phyloP scores from a whole-genome alignment of 2,329 filamentous ascomycete genomes.

The Aspergillus vadensis region DNA sequence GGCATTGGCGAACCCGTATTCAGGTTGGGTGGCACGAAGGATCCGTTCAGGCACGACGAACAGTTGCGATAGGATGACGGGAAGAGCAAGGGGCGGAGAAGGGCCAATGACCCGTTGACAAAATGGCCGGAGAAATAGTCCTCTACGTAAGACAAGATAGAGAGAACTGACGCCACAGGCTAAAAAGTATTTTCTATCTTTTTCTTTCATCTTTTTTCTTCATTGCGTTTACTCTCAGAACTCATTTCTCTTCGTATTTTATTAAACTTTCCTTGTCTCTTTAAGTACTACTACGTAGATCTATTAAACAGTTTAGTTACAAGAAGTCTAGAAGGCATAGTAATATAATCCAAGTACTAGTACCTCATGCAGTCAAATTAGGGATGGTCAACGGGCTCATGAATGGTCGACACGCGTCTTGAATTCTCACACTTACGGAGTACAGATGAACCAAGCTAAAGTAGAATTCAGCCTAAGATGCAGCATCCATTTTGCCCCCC shows the following conservation, averaged over 20 bases:
- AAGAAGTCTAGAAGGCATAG: neutral
- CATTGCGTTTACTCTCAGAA: neutral
- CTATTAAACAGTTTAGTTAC: too few species aligned
- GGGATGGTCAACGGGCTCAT: neutral
- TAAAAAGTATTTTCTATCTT: neutral
- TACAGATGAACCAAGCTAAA: neutral
- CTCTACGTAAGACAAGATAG: constrained; percentile 19
- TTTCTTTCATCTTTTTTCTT: neutral
- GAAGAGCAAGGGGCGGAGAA: neutral
- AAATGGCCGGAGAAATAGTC: constrained; percentile 14
- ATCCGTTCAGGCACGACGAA: neutral
- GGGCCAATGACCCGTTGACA: constrained; percentile 13
- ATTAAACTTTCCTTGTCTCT: too few species aligned
- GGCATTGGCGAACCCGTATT: neutral
- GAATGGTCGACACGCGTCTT: neutral
- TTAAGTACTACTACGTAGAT: too few species aligned
- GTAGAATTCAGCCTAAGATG: constrained; percentile 1
- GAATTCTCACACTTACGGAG: too few species aligned
- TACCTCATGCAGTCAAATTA: neutral
- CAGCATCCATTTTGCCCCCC: neutral
- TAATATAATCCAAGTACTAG: neutral
- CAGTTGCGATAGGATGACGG: neutral
- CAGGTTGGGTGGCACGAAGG: neutral
- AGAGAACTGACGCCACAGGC: neutral
- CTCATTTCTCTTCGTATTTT: neutral